A percentile compares a stretch with the other conserved stretches of the same genome.
phyloP scores from a whole-genome alignment of 208 protist genomes.

The Trichomonas vaginalis region DNA sequence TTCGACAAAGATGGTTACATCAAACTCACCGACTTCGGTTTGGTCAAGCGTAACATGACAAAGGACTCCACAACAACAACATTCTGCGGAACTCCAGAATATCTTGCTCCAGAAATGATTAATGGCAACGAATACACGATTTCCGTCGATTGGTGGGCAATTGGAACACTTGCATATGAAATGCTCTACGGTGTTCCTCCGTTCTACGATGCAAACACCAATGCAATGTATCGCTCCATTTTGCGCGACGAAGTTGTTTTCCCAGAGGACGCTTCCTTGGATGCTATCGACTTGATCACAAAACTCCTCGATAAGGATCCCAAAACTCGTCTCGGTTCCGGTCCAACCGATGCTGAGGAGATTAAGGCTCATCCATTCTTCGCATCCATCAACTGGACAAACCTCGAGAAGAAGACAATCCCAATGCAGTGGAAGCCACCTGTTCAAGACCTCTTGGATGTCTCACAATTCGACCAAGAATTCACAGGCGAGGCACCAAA shows the following conservation, averaged over 20 bases:
- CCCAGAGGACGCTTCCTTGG: slow-evolving; percentile 30
- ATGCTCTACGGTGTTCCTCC: slow-evolving; percentile 53
- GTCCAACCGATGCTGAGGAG: slow-evolving; percentile 30
- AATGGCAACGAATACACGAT: slow-evolving; percentile 43
- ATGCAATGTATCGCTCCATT: slow-evolving; percentile 48
- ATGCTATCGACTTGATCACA: slow-evolving; percentile 34
- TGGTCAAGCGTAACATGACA: slow-evolving; percentile 40
- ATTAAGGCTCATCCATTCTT: slow-evolving; percentile 40
- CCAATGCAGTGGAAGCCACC: slow-evolving; percentile 18
- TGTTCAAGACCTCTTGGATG: neutral
- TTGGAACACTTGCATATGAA: slow-evolving; percentile 56
- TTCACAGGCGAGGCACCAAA: slow-evolving; percentile 25
- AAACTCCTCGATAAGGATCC: slow-evolving; percentile 30
- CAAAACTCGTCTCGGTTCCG: slow-evolving; percentile 29
- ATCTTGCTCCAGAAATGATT: slow-evolving; percentile 45
- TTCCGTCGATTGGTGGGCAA: slow-evolving; percentile 58
- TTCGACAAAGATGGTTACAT: slow-evolving; percentile 47
- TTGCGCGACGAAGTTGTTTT: slow-evolving; percentile 33
- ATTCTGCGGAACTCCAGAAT: slow-evolving; percentile 56
- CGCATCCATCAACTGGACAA: slow-evolving; percentile 20
- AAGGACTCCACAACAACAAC: slow-evolving; percentile 35
- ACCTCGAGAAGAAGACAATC: slow-evolving; percentile 14
- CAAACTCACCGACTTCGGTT: slow-evolving; percentile 51
- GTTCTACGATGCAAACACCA: slow-evolving; percentile 48
- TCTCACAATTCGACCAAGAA: slow-evolving; percentile 21